Evolutionary conservation across 2,329 filamentous ascomycete species (phyloP), one percentile per base, ranked within the genome.

Genomic region (Cladosporium austrohemisphaericum): DNA sequence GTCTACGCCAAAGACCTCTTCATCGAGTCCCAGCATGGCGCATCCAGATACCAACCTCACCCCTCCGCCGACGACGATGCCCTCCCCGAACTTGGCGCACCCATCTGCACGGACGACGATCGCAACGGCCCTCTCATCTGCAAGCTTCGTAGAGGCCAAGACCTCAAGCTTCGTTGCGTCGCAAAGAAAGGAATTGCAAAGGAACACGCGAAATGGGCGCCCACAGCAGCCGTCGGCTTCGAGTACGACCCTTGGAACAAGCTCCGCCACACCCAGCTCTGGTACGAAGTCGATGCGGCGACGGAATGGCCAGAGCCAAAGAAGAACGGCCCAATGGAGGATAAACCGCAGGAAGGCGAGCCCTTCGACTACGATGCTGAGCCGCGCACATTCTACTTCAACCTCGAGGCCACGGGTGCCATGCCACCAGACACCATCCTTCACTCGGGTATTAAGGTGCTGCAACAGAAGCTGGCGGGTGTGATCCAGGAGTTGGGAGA

Each of bases 191-290:
- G 93, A 1, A 97, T 97, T 57, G 91, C 92, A 29, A 98, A 98
- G 76, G 93, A 98, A 69, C 93, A 98, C 70, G 88, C 93, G 8
- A 98, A 98, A 71, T 98, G 93, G 93, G 87, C 89, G 62, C 91
- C 93, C 2, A 92, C 88, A 28, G 80, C 90, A 32, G 93, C 93
- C 3, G 84, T 98, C 32, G 91, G 89, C 19, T 98, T 98, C 66
- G 93, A 98, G 70, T 98, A 98, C 69, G 93, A 98, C 67, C 93
- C 93, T 53, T 87, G 94, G 69, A 98, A 98, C 74, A 96, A 95
- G 72, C 75, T 98, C 57, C 81, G 85, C 57, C 93, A 98, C 70
- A 77, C 93, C 49, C 88, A 95, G 63, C 82, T 95, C 69, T 98
- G 93, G 93, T 96, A 89, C 67, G 93, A 98, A 75, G 80, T 85